Base-by-base conservation (phyloP, 2,329 filamentous ascomycete genomes). In the Sarocladium kiliense region DNA sequence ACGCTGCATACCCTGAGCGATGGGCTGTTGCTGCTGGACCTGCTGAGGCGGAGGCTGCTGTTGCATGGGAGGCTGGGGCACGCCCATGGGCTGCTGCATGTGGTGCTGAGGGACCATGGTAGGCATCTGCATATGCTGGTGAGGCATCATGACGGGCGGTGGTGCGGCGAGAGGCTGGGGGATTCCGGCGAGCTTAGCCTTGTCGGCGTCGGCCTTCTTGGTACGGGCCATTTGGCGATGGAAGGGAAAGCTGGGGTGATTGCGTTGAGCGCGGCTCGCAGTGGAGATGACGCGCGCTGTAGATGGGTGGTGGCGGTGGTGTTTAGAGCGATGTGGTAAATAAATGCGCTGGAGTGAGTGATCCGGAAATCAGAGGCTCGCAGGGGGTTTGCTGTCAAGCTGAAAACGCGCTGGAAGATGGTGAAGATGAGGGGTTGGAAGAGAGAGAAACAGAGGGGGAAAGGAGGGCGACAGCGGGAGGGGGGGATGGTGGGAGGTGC, bases 151-250 rank as follows among this genome's bases (percentile, higher is more conserved):
- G 57, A 37, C 70, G 64, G n/a, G 64, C 65, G 55, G 66, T 63
- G 30, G 66, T 67, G 39, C 68, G 64, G 51, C 65, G 64, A 54
- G 44, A 27, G 21, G 65, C 65, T 36, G 66, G 44, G 44, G 54
- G 26, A 42, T 37, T 42, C 37, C 21, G 21, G 34, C 67, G 61
- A 53, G 50, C 64, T 69, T 71, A 54, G 69, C 63, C 64, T 69
- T 68, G 59, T 69, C 68, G 58, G 71, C 68, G 58, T 63, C 67
- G 54, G 68, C 68, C 65, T 72, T 70, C 72, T 77, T 78, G 57
- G 72, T 66, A 61, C 75, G 75, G 66, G 75, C 71, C 75, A 77
- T 77, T 61, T 62, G 66, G 57, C 47, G 47, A 51, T 51, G 47
- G 18, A 23, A 36, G 47, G 18, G 39, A 44, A 32, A 34, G 47